Percentiles rank a stretch among this genome's conserved stretches.
phyloP scores from a whole-genome alignment of 2,329 filamentous ascomycete species.

The Penicillium sp. region DNA sequence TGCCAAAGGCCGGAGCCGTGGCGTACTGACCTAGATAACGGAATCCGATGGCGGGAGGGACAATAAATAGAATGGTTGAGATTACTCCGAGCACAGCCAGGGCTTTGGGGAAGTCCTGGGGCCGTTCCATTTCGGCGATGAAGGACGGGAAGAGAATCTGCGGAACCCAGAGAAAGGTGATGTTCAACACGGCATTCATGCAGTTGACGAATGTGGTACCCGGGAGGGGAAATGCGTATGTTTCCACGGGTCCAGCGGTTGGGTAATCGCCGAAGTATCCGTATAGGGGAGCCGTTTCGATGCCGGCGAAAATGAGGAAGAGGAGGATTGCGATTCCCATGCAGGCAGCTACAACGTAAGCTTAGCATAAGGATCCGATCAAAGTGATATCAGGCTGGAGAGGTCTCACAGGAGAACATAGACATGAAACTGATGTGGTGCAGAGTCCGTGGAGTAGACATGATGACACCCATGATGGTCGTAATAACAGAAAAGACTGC shows the following conservation, averaged over 20 bases:
- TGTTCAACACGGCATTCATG: conserved; percentile 54
- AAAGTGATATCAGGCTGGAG: background rate
- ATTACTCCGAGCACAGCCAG: conserved; percentile 48
- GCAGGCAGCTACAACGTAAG: conserved; percentile 35
- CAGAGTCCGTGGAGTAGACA: conserved; percentile 48
- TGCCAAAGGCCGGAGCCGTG: conserved; percentile 52
- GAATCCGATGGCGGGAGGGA: conserved; percentile 52
- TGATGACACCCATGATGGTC: conserved; percentile 48
- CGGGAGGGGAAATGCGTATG: conserved; percentile 49
- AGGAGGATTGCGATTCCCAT: conserved; percentile 53
- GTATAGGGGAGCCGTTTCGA: conserved; percentile 45
- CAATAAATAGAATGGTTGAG: conserved; percentile 50
- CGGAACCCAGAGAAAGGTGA: conserved; percentile 53
- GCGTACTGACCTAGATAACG: conserved; percentile 51
- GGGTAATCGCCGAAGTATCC: conserved; percentile 51
- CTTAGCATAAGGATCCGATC: background rate
- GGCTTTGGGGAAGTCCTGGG: conserved; percentile 53
- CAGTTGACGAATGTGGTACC: conserved; percentile 50
- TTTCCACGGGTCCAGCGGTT: conserved; percentile 44
- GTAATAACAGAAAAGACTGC: conserved; percentile 51
- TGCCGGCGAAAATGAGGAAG: conserved; percentile 51
- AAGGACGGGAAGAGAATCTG: conserved; percentile 55
- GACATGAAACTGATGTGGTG: conserved; percentile 53
- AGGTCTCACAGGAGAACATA: conserved; percentile 44
- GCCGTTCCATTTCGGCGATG: conserved; percentile 52